These are phyloP conservation scores for Gamsiella multidivaricata DNA, from an alignment of 192 early-diverging fungal species.

Conservation along the genomic window DNA sequence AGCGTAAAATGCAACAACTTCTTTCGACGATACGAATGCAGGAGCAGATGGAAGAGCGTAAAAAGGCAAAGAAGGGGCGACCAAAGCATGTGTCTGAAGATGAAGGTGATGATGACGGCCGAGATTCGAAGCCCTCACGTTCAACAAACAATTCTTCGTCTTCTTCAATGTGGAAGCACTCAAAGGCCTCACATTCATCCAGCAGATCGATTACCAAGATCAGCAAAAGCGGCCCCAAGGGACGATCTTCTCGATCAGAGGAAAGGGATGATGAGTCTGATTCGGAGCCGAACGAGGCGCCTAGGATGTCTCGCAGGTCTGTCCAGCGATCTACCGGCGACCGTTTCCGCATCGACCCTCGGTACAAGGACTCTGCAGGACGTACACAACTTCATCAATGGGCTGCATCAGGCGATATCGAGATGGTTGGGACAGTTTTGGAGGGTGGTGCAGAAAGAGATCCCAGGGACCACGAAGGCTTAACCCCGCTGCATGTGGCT, in stretches of 20 bases:
- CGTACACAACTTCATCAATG: conserved; percentile 75
- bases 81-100: conserved; percentile 39
- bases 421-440: conserved; percentile 61
- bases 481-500: conserved; percentile 75
- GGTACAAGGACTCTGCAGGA: conserved; percentile 67
- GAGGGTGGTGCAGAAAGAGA: conserved; percentile 71
- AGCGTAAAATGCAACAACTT: conserved; percentile 74
- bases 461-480: conserved; percentile 71
- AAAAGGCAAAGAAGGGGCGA: conserved; percentile 56
- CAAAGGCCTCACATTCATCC: background rate
- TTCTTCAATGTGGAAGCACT: background rate
- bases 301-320: conserved; percentile 12
- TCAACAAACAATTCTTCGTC: conserved; percentile 10
- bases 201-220: conserved; percentile 1
- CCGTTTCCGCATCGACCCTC: conserved; percentile 57
- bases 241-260: conserved; percentile 24
- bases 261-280: conserved; percentile 29
- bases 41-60: conserved; percentile 62
- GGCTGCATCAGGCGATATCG: conserved; percentile 68
- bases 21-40: conserved; percentile 70
- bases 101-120: conserved; percentile 49
- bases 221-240: conserved; percentile 15
- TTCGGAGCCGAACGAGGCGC: conserved; percentile 3
- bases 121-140: background rate
- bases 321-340: conserved; percentile 43